Base-by-base conservation (phyloP, 306 rosid species). In the Benincasa hispida region DNA sequence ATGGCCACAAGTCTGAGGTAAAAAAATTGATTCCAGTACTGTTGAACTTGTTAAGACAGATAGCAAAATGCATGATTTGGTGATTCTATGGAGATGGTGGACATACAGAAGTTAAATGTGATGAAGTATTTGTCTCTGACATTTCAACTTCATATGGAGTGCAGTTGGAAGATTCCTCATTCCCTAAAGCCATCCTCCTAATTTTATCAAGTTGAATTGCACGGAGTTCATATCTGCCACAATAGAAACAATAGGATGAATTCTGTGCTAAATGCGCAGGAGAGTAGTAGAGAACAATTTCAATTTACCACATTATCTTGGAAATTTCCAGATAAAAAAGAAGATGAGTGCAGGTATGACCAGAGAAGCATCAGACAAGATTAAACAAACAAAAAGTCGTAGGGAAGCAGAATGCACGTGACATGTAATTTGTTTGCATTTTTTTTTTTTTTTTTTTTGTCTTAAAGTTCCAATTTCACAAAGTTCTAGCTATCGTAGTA, bases 161-260 rank as follows among this genome's bases (percentile, higher is more conserved):
- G 82, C 74, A 30, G 67, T 84, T 85, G 37, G 87, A 80, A 82
- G 91, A 75, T 72, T 89, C 83, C 62, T 84, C 89, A 39, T 83
- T 89, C 63, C 78, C 91, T 79, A 57, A 72, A 54, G 92, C 88
- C 88, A 88, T 86, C 75, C 50, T 85, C 74, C 80, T 85, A 54
- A 87, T 82, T 78, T 87, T 87, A 78, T 87, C 96, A 27, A 39
- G 63, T 60, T 89, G 91, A 76, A 90, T 63, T 58, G 92, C 90
- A 1, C 79, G 87, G 37, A 90, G 89, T 86, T 93, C 98, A 13
- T 91, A 93, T 84, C 97, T 93, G 90, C 79, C 81, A 48, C 51
- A 68, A 51, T 18, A 65, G 47, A 69, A 76, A 51, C 72, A 61
- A 54, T 32, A 78, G 17, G 47, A 72, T 61, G 63, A 21, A 79